Percentiles rank a stretch among this genome's conserved stretches.
These are phyloP conservation scores for Oryza rufipogon DNA, from an alignment of 176 grass and related monocot species.

Conservation along the genomic window DNA sequence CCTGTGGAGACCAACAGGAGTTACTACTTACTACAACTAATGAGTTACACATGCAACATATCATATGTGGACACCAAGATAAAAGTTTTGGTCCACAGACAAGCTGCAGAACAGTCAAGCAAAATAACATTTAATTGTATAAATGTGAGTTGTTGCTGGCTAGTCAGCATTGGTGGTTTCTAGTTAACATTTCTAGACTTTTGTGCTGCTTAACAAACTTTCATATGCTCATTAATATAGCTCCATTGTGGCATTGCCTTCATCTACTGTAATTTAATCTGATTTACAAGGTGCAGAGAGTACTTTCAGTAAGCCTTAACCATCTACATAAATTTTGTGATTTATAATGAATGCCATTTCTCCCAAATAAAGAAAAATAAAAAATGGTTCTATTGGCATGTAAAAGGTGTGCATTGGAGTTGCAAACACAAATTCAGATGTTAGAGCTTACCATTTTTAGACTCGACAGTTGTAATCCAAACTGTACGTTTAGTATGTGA, in stretches of 20 bases:
- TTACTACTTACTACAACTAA: constrained; percentile 33
- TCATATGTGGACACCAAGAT: constrained; percentile 21
- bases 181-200: constrained; percentile 14
- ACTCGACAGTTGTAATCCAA: constrained; percentile 61
- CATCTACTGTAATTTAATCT: neutral
- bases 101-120: constrained; percentile 1
- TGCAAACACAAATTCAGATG: constrained; percentile 19
- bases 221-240: neutral
- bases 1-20: constrained; percentile 50
- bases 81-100: constrained; percentile 24
- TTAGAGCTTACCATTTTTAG: constrained; percentile 80
- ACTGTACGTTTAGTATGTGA: constrained; percentile 70
- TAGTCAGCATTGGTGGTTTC: neutral
- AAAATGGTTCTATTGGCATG: neutral
- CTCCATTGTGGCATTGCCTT: neutral
- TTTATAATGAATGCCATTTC: constrained; percentile 17
- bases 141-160: neutral
- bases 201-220: constrained; percentile 11
- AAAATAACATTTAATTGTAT: constrained; percentile 11
- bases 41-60: constrained; percentile 1
- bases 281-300: neutral
- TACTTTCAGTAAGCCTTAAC: neutral
- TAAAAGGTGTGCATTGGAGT: neutral
- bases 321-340: neutral
- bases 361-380: neutral